Conservation (phyloP, 805 yeast species). For the Lipomyces kockii region DNA sequence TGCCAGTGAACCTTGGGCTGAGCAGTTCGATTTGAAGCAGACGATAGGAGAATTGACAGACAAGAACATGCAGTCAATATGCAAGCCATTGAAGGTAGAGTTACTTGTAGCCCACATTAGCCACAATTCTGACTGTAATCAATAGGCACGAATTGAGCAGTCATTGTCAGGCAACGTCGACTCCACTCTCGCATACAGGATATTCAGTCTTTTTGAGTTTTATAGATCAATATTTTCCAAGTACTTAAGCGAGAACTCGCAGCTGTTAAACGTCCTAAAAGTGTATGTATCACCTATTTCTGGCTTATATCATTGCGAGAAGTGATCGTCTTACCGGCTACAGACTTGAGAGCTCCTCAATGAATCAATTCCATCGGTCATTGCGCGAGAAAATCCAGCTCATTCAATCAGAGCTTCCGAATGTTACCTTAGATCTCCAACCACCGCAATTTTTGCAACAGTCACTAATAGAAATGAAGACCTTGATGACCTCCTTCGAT, state of each 20-base stretch:
- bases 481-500: constrained; percentile 56
- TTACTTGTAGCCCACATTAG: constrained; percentile 57
- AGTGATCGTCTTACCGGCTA: constrained; percentile 32
- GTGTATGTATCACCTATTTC: constrained; percentile 28
- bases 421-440: constrained; percentile 58
- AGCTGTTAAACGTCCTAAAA: constrained; percentile 36
- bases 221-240: constrained; percentile 69
- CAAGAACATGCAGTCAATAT: constrained; percentile 57
- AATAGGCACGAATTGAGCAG: constrained; percentile 32
- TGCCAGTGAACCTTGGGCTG: constrained; percentile 40
- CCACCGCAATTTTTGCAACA: constrained; percentile 85
- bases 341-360: constrained; percentile 44
- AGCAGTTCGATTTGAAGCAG: constrained; percentile 42
- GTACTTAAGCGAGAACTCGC: constrained; percentile 42
- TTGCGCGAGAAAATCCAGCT: constrained; percentile 48
- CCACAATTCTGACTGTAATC: constrained; percentile 51
- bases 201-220: constrained; percentile 66
- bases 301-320: not conserved
- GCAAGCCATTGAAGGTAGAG: constrained; percentile 57
- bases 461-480: constrained; percentile 64
- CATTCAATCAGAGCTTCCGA: constrained; percentile 47
- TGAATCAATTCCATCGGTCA: constrained; percentile 50
- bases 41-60: constrained; percentile 51
- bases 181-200: constrained; percentile 58
- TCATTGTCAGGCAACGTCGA: constrained; percentile 60